Evolutionary conservation across 2,329 filamentous ascomycete genomes (phyloP), one percentile per base, ranked within the genome.

Genomic region (Meredithiella fracta): DNA sequence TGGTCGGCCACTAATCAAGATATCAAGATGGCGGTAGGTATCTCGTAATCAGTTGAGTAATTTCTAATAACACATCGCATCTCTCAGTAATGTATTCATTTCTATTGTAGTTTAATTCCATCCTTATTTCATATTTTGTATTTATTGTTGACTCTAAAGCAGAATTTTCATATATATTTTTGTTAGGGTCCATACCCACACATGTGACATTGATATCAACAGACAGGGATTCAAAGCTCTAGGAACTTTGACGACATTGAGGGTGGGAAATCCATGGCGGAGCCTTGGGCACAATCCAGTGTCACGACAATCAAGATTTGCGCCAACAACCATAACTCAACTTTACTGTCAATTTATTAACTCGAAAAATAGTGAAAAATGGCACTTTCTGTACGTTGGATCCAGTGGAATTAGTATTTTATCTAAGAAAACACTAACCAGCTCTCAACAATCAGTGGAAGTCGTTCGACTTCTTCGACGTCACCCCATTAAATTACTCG

Each of bases 391-490:
- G 57, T 59, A 56, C 44, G 53, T 37, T 23, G 37, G 11, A 34
- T 25, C 11, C 29, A 7, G 6, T 1, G 14, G 4, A 14, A 25
- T n/a, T 31, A 44, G 15, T 9, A 29, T 26, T 25, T 22, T 17
- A 3, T 20, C 29, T 38, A 47, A 4, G 1, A 23, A 20, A 29
- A 14, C 26, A 26, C 56, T 55, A 51, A 55, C 47, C 9, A 14
- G 22, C n/a, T 34, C 23, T 37, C 26, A n/a, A 50, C 37, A 8
- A 23, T 42, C 29, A 95, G 91, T 97, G 92, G 91, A 96, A 96
- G 85, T 83, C 85, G 63, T 98, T 98, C 74, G 90, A 94, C 77
- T 98, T 98, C 82, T 97, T 98, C 79, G 88, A 96, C 71, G 88
- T 94, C 68, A 82, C 82, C 67, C 86, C 67, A 82, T 96, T 68